These are phyloP conservation scores for Boletus reticuloceps DNA, from an alignment of 768 basidiomycete genomes.

Conservation along the genomic window DNA sequence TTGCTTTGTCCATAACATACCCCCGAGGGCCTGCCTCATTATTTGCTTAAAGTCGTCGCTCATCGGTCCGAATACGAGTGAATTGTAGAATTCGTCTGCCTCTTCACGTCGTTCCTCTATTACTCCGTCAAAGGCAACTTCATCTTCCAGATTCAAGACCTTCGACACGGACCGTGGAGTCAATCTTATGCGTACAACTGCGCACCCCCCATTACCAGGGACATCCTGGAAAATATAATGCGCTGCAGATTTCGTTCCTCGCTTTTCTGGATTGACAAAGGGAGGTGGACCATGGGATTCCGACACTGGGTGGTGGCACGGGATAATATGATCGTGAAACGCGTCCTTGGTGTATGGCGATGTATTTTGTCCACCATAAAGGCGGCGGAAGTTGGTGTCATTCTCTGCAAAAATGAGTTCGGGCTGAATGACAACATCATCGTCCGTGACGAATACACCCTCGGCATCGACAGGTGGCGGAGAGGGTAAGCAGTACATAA, in stretches of 20 bases:
- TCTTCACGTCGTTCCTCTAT: conserved; percentile 91
- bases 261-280: conserved; percentile 84
- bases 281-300: conserved; percentile 3
- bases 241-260: conserved; percentile 90
- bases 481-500: conserved; percentile 87
- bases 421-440: conserved; percentile 62
- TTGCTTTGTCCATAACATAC: conserved; percentile 99
- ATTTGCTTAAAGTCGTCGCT: conserved; percentile 93
- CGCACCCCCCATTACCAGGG: conserved; percentile 89
- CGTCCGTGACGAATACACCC: conserved; percentile 62
- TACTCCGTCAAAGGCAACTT: conserved; percentile 82
- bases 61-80: conserved; percentile 77
- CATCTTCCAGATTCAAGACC: conserved; percentile 82
- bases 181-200: conserved; percentile 90
- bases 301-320: conserved; percentile 64
- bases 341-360: conserved; percentile 90
- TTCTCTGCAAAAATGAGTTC: conserved; percentile 95
- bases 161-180: conserved; percentile 74
- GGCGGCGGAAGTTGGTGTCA: conserved; percentile 90
- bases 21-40: conserved; percentile 92
- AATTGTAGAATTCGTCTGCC: conserved; percentile 93
- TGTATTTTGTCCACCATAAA: conserved; percentile 87
- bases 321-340: conserved; percentile 97
- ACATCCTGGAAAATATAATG: conserved; percentile 88
- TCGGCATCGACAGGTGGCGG: conserved; percentile 84